Conservation (phyloP, 208 protist genomes). For the Kentomonas sorsogonicus region DNA sequence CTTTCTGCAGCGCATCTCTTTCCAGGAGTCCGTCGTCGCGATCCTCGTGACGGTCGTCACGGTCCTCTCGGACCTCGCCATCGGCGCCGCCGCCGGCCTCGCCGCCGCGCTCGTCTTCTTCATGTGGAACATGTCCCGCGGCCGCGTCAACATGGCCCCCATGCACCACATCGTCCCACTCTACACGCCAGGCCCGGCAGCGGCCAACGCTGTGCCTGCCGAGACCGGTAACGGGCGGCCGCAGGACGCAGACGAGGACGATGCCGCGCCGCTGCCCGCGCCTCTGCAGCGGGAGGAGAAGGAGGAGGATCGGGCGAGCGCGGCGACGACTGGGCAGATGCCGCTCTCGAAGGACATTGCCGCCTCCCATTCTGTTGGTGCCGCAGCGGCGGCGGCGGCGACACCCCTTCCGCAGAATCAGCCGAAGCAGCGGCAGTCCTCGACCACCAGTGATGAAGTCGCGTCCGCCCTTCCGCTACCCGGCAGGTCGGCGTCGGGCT, state of each 20-base stretch:
- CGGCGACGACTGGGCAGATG: too few species aligned
- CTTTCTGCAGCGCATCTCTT: slow-evolving; percentile 44
- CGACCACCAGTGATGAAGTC: too few species aligned
- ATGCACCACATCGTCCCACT: slow-evolving; percentile 13
- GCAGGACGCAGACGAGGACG: not conserved
- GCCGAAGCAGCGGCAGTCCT: too few species aligned
- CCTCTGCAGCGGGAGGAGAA: not conserved
- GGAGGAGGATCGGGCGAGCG: too few species aligned
- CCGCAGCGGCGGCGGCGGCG: too few species aligned
- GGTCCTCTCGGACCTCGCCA: slow-evolving; percentile 37
- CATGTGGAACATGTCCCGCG: slow-evolving; percentile 54
- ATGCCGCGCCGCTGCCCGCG: not conserved
- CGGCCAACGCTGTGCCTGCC: too few species aligned
- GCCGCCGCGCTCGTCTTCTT: slow-evolving; percentile 45
- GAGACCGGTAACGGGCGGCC: too few species aligned
- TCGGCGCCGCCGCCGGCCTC: slow-evolving; percentile 36
- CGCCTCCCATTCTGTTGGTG: too few species aligned
- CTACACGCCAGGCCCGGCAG: not conserved
- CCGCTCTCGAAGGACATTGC: too few species aligned
- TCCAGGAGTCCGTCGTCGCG: slow-evolving; percentile 46
- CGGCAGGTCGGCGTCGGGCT: too few species aligned
- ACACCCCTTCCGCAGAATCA: too few species aligned
- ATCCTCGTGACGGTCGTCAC: slow-evolving; percentile 54
- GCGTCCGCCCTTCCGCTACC: too few species aligned
- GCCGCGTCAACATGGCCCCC: slow-evolving; percentile 25